Evolutionary conservation across 768 basidiomycete genomes (phyloP).

Genomic region (Podaxis sp.): DNA sequence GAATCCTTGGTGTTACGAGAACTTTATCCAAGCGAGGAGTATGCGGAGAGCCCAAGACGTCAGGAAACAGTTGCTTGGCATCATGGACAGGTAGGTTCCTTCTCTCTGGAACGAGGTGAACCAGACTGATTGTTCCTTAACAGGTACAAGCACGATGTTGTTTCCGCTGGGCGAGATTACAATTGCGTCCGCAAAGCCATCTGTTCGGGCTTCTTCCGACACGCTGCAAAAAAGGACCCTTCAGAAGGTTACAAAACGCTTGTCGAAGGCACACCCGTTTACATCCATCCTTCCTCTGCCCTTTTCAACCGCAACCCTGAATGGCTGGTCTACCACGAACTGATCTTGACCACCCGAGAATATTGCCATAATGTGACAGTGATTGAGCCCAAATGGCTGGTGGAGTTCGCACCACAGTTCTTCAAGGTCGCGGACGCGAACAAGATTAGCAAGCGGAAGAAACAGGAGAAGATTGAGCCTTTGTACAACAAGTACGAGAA

Average conservation of each 20-base stretch:
- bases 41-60: constrained; percentile 98
- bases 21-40: constrained; percentile 96
- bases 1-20: constrained; percentile 99
- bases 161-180: constrained; percentile 90
- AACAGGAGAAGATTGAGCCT: constrained; percentile 95
- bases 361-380: constrained; percentile 93
- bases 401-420: constrained; percentile 97
- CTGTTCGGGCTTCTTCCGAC: constrained; percentile 96
- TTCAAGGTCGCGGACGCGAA: constrained; percentile 98
- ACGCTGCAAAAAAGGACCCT: constrained; percentile 98
- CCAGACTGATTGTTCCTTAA: constrained; percentile 4
- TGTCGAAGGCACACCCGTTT: constrained; percentile 97
- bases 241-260: constrained; percentile 98
- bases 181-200: constrained; percentile 94
- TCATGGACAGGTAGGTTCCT: constrained; percentile 87
- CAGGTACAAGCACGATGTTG: constrained; percentile 95
- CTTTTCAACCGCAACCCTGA: constrained; percentile 97
- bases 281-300: constrained; percentile 96
- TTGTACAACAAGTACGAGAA: constrained; percentile 95
- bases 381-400: constrained; percentile 97
- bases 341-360: constrained; percentile 94
- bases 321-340: constrained; percentile 94
- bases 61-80: constrained; percentile 93
- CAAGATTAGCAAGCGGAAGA: constrained; percentile 96
- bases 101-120: not conserved